Evolutionary conservation across 192 early-diverging fungal species (phyloP), one percentile per base, ranked within the genome.

Genomic region (Coemansia sp.): DNA sequence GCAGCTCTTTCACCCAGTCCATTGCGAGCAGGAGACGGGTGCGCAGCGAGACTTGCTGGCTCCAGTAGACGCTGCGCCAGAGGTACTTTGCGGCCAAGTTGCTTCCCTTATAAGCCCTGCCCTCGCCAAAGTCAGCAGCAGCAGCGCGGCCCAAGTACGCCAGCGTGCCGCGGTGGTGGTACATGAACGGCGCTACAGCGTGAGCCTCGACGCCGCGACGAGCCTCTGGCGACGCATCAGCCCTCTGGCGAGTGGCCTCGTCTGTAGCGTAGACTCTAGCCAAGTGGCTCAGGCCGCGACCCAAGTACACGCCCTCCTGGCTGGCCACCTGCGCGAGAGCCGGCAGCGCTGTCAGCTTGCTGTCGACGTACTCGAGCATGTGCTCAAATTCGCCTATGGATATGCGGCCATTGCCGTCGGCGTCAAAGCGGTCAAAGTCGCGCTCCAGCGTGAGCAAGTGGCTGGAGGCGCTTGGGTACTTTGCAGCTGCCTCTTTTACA

Each of bases 271-370:
- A 65, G 1, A 32, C 18, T 24, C 53, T 10, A 11, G 66, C 52
- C 40, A 60, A 18, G 10, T 14, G 54, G 42, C 83, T 86, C 64
- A 98, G 88, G 15, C 86, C 68, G 19, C 74, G 64, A 36, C 90
- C 91, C 58, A 98, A 65, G 73, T 93, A 98, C 14, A 79, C 68
- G 46, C 94, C 94, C 75, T 98, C 91, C 57, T 94, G 86, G 38
- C 83, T 82, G 15, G 95, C 95, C 10, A 98, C 86, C 78, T 98
- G 95, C 8, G 95, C 95, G 8, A 91, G 91, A 10, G 91, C 84
- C 22, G 92, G 93, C 37, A 93, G 74, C 19, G 85, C 88, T 56
- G 58, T 87, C 84, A 75, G 88, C 68, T 71, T 80, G 67, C 65
- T 55, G 37, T 80, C 77, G 15, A 80, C 72, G 41, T 61, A 64